Evolutionary conservation across 768 basidiomycete genomes (phyloP), one percentile per base, ranked within the genome.

Genomic region (Boletus huronensis): DNA sequence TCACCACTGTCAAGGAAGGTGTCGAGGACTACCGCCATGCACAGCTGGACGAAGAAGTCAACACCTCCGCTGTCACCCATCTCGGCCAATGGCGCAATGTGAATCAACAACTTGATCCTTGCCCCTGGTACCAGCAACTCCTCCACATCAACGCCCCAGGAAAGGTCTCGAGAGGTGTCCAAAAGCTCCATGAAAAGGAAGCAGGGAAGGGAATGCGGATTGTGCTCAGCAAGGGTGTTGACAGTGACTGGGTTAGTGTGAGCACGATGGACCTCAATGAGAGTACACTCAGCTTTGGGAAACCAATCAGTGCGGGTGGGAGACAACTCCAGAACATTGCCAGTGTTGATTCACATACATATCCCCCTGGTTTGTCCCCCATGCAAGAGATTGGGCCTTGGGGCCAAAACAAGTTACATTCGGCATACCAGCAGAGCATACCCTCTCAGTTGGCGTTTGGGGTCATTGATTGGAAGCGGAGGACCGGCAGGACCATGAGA

Each of bases 21-120:
- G 76, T 98, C 32, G 96, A 98, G 73, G 96, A 99, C 72, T 95
- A 92, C 68, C 85, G 95, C n/a, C 85, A 96, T 47, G 88, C 88
- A 10, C 63, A 72, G 9, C 78, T 95, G 38, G 96, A 99, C 68
- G 89, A 97, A 57, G 85, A 93, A 64, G 95, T 98, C 60, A 99
- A 99, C 75, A 97, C 85, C 50, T 93, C 90, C 0, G 91, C 95
- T 3, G 86, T 89, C 13, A 98, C 94, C 1, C 91, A 91, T 59
- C 82, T 99, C 11, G 85, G 84, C 6, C 82, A 88, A 40, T 97
- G 93, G 92, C 79, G 78, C 52, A 98, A 99, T 69, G 83, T 93
- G 23, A 99, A 98, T 64, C 86, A 88, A 54, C 89, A 88, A 0
- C 75, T 70, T 5, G 93, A 96, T 69, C 78, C 87, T 0, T 82